A percentile compares a stretch with the other conserved stretches of the same genome.
Evolutionary conservation across 2,329 filamentous ascomycete species (phyloP).

Genomic region (Aplosporella prunicola): DNA sequence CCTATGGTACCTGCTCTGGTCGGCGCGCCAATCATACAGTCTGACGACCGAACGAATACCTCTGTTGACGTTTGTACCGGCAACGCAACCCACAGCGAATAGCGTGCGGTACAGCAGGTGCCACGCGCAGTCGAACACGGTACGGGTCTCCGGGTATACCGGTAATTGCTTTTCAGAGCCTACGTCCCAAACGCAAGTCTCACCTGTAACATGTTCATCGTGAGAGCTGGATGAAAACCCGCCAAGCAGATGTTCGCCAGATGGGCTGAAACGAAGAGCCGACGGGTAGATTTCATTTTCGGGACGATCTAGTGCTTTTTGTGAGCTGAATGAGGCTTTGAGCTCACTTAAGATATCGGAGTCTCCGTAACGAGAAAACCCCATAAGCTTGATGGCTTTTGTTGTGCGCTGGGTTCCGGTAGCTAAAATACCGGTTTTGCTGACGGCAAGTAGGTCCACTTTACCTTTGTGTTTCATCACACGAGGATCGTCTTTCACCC

Average conservation of each 20-base stretch:
- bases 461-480: constrained; percentile 35
- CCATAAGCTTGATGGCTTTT: constrained; percentile 27
- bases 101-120: constrained; percentile 34
- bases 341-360: too few species aligned
- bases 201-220: constrained; percentile 33
- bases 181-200: constrained; percentile 47
- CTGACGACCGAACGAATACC: constrained; percentile 43
- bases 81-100: constrained; percentile 46
- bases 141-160: constrained; percentile 40
- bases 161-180: constrained; percentile 30
- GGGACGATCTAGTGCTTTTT: constrained; percentile 20
- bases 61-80: constrained; percentile 26
- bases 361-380: too few species aligned
- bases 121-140: constrained; percentile 51
- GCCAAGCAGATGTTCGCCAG: constrained; percentile 39
- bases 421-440: constrained; percentile 33
- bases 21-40: constrained; percentile 38
- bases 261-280: constrained; percentile 24
- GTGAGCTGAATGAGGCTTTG: constrained; percentile 23
- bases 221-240: constrained; percentile 41
- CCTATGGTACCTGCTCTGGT: constrained; percentile 20
- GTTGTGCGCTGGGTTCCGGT: constrained; percentile 34
- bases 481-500: constrained; percentile 11
- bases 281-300: constrained; percentile 24
- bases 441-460: constrained; percentile 44